Evolutionary conservation across 2,329 filamentous ascomycete genomes (phyloP).

Genomic region (Venturia carpophila): DNA sequence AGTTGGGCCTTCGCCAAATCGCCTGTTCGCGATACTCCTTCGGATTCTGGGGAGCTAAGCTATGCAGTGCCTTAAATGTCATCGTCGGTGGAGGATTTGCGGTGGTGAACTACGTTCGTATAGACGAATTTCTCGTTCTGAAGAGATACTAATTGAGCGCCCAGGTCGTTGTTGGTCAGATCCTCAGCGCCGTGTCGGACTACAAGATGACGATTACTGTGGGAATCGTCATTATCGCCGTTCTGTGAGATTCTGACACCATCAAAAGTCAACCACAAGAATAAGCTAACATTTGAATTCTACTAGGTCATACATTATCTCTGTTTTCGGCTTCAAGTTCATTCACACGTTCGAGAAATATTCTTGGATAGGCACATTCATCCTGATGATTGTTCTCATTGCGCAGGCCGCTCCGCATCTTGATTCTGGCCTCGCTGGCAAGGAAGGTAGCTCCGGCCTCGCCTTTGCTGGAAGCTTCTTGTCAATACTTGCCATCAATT

Average conservation of each 20-base stretch:
- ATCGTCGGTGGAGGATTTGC: slow-evolving; percentile 40
- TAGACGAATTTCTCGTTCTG: neutral
- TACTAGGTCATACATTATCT: slow-evolving; percentile 31
- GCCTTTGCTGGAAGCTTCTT: slow-evolving; percentile 28
- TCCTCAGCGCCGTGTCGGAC: slow-evolving; percentile 35
- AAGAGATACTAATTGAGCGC: neutral
- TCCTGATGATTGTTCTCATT: slow-evolving; percentile 42
- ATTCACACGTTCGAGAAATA: slow-evolving; percentile 44
- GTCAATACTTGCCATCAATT: slow-evolving; percentile 28
- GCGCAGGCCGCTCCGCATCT: slow-evolving; percentile 34
- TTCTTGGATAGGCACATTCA: slow-evolving; percentile 41
- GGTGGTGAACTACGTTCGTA: slow-evolving; percentile 31
- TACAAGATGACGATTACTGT: slow-evolving; percentile 38
- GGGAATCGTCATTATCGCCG: slow-evolving; percentile 37
- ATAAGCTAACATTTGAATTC: neutral
- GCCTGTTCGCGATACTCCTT: slow-evolving; percentile 40
- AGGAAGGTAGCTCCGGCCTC: slow-evolving; percentile 26
- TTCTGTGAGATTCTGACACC: neutral
- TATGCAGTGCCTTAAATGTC: slow-evolving; percentile 41
- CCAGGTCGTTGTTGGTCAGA: slow-evolving; percentile 34
- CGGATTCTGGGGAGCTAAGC: slow-evolving; percentile 44
- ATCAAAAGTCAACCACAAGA: neutral
- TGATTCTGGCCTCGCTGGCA: slow-evolving; percentile 29
- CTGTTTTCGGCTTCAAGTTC: slow-evolving; percentile 35
- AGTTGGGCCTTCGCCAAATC: slow-evolving; percentile 38